Evolutionary conservation across 306 rosid species (phyloP).

Genomic region (Fragaria ananassa): DNA sequence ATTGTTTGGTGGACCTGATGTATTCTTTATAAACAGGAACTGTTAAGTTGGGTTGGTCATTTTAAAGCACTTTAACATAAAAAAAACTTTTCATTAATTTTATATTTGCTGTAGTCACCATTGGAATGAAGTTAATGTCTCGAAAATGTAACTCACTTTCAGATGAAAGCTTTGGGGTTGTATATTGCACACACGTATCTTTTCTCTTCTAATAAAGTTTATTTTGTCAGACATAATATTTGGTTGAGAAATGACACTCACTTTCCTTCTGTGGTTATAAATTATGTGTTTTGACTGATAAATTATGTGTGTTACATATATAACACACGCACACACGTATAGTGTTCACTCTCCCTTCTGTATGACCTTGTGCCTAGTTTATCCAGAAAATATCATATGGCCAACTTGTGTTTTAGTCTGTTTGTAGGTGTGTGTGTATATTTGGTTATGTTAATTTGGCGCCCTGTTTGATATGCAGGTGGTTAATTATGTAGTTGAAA

Average conservation of each 20-base stretch:
- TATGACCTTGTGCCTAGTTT: not conserved
- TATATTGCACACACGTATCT: not conserved
- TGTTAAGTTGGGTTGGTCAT: not conserved
- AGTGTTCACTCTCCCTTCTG: not conserved
- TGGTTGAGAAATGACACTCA: not conserved
- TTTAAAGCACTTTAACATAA: not conserved
- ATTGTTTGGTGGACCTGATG: not conserved
- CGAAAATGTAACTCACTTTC: not conserved
- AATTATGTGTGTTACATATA: not conserved
- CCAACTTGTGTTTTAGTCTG: not conserved
- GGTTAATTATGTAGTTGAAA: slow-evolving; percentile 82
- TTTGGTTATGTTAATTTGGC: not conserved
- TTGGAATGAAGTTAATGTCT: not conserved
- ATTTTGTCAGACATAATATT: not conserved
- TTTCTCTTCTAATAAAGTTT: not conserved
- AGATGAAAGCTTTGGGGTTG: not conserved
- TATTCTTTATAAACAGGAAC: not conserved
- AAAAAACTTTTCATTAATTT: not conserved
- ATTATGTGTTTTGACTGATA: not conserved
- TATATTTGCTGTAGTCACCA: not conserved
- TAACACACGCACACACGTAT: not conserved
- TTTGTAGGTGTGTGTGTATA: not conserved
- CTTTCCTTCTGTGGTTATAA: not conserved
- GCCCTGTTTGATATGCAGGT: slow-evolving; percentile 46
- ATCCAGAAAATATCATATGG: not conserved